These are phyloP conservation scores for Tolypocladium cylindrosporum DNA, from an alignment of 2,329 filamentous ascomycete species.

Conservation along the genomic window DNA sequence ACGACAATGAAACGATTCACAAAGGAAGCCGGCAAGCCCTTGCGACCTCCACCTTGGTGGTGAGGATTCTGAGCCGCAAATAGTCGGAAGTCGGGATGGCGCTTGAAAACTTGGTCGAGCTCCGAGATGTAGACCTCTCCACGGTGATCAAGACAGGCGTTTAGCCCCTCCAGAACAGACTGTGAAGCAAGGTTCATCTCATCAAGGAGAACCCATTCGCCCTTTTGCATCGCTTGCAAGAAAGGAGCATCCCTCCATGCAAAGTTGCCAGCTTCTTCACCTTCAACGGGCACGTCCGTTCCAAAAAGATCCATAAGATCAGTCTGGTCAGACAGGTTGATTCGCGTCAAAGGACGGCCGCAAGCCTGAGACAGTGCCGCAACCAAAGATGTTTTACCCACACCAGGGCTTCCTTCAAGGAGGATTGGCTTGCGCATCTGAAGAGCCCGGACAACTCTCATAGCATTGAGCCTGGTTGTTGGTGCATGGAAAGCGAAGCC, in stretches of 20 bases:
- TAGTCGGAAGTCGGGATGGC: constrained; percentile 82
- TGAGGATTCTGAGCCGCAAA: constrained; percentile 98
- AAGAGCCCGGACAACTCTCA: constrained; percentile 81
- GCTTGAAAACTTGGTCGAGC: constrained; percentile 84
- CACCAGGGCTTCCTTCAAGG: constrained; percentile 92
- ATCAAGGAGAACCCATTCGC: constrained; percentile 92
- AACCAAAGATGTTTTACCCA: constrained; percentile 92
- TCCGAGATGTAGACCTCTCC: constrained; percentile 94
- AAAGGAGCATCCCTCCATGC: constrained; percentile 95
- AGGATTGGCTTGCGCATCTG: constrained; percentile 86
- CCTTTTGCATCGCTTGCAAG: constrained; percentile 89
- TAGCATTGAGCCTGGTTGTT: constrained; percentile 81
- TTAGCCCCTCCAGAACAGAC: constrained; percentile 89
- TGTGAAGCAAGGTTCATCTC: constrained; percentile 99
- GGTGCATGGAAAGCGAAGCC: constrained; percentile 67
- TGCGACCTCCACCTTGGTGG: constrained; percentile 90
- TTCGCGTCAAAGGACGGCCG: constrained; percentile 75
- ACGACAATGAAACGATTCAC: constrained; percentile 98
- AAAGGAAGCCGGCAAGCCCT: constrained; percentile 89
- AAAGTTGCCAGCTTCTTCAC: constrained; percentile 82
- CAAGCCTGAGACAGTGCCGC: constrained; percentile 72
- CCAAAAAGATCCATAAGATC: constrained; percentile 97
- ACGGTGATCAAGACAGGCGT: constrained; percentile 92
- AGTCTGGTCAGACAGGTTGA: constrained; percentile 96
- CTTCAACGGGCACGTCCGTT: constrained; percentile 90